Evolutionary conservation across 1,284 basidiomycete species (phyloP).

Genomic region (Ustilago tritici): DNA sequence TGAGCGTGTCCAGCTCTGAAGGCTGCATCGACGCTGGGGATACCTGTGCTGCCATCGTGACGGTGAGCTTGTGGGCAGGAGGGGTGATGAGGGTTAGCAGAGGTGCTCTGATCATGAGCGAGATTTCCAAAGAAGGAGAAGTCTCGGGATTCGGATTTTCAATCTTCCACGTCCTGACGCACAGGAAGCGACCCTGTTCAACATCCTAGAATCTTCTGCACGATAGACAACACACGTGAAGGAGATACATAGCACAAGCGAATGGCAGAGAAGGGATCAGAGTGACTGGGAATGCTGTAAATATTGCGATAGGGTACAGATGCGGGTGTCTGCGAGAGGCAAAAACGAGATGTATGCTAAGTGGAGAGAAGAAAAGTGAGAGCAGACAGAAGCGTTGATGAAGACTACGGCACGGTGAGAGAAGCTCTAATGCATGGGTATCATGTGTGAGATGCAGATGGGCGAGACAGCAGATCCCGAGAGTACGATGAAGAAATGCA

Average conservation of each 20-base stretch:
- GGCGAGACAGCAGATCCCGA: background rate
- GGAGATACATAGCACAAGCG: background rate
- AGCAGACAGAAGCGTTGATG: background rate
- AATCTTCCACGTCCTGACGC: background rate
- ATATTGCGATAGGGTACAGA: slow-evolving; percentile 16
- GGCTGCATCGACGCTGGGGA: background rate
- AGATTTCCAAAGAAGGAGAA: background rate
- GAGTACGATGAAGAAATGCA: background rate
- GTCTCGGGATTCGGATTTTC: slow-evolving; percentile 8
- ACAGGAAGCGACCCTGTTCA: background rate
- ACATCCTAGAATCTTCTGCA: background rate
- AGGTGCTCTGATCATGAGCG: slow-evolving; percentile 4
- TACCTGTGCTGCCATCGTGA: slow-evolving; percentile 9
- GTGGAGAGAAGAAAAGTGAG: background rate
- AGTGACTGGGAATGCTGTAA: slow-evolving; percentile 5
- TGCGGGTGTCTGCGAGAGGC: background rate
- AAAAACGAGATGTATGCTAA: slow-evolving; percentile 8
- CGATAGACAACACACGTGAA: background rate
- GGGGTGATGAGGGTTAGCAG: background rate
- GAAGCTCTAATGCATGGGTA: background rate
- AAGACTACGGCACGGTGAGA: background rate
- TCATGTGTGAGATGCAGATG: slow-evolving; percentile 1
- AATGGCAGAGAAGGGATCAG: background rate
- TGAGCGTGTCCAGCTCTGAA: slow-evolving; percentile 19
- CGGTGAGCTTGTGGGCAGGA: background rate